Conservation (phyloP, 1,284 basidiomycete species). For the Malassezia pachydermatis region DNA sequence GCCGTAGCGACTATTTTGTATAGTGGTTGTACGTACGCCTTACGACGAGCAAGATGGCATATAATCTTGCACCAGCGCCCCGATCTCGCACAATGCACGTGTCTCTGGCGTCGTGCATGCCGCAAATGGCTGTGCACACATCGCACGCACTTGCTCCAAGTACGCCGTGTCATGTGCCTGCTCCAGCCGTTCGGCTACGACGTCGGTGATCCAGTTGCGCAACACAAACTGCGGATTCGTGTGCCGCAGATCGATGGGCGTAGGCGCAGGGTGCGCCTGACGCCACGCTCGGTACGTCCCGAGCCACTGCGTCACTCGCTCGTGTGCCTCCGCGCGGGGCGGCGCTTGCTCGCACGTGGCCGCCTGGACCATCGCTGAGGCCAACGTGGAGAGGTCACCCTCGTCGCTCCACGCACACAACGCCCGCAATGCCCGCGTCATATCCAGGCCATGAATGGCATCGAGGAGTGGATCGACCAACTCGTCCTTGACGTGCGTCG, state of each 20-base stretch:
- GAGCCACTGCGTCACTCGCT: conserved; percentile 26
- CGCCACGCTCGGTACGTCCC: conserved; percentile 21
- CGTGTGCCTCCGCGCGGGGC: conserved; percentile 17
- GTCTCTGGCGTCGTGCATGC: conserved; percentile 53
- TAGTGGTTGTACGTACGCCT: no score
- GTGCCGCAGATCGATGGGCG: conserved; percentile 18
- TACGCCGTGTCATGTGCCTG: conserved; percentile 34
- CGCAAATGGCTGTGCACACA: conserved; percentile 34
- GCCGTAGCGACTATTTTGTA: conserved; percentile 43
- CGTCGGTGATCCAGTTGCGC: conserved; percentile 43
- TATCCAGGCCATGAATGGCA: conserved; percentile 28
- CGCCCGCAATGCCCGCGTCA: conserved; percentile 27
- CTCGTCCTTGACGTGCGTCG: conserved; percentile 17
- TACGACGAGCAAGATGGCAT: conserved; percentile 41
- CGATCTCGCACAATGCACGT: conserved; percentile 26
- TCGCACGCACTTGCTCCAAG: conserved; percentile 30
- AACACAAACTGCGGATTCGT: conserved; percentile 40
- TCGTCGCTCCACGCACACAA: conserved; percentile 21
- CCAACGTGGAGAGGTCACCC: neutral
- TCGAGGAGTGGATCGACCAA: conserved; percentile 21
- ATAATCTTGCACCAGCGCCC: conserved; percentile 24
- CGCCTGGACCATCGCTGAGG: neutral
- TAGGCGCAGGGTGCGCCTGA: conserved; percentile 19
- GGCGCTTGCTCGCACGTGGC: neutral
- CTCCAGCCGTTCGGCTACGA: conserved; percentile 33